phyloP scores from a whole-genome alignment of 108 stramenopile genomes.

The Fragilariopsis cylindrus region DNA sequence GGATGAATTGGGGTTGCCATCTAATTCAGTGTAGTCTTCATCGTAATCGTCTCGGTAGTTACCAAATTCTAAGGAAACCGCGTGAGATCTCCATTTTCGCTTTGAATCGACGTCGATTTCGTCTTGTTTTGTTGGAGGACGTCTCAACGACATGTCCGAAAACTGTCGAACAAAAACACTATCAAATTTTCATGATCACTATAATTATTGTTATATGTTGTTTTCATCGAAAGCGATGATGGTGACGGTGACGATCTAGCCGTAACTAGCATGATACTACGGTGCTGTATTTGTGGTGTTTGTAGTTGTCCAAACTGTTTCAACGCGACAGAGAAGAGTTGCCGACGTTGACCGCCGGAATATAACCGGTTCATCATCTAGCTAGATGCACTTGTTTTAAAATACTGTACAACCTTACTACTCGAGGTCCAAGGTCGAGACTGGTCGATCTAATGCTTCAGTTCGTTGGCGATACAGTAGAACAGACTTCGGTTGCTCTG shows the following conservation, averaged over 20 bases:
- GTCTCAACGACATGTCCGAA: constrained; percentile 18
- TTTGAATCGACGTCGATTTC: constrained; percentile 1
- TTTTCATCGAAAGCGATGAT: background rate
- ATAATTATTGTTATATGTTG: background rate
- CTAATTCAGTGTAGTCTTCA: constrained; percentile 18
- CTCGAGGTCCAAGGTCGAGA: constrained; percentile 29
- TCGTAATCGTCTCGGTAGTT: constrained; percentile 39
- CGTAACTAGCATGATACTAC: background rate
- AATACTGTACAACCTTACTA: background rate
- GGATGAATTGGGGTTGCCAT: background rate
- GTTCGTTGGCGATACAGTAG: too few relatives aligned
- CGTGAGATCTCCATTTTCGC: constrained; percentile 60
- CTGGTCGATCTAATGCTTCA: too few relatives aligned
- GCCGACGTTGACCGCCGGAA: constrained; percentile 53
- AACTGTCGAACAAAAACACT: background rate
- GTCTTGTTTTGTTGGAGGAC: constrained; percentile 22
- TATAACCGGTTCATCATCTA: constrained; percentile 29
- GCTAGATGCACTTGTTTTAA: background rate
- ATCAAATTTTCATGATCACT: background rate
- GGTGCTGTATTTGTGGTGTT: background rate
- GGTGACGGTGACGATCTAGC: background rate
- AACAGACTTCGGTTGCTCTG: too few relatives aligned
- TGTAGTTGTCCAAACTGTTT: constrained; percentile 3
- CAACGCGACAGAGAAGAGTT: background rate
- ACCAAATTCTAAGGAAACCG: constrained; percentile 50